These are phyloP conservation scores for Lachancea thermotolerans DNA, from an alignment of 805 yeast genomes.

Conservation along the genomic window DNA sequence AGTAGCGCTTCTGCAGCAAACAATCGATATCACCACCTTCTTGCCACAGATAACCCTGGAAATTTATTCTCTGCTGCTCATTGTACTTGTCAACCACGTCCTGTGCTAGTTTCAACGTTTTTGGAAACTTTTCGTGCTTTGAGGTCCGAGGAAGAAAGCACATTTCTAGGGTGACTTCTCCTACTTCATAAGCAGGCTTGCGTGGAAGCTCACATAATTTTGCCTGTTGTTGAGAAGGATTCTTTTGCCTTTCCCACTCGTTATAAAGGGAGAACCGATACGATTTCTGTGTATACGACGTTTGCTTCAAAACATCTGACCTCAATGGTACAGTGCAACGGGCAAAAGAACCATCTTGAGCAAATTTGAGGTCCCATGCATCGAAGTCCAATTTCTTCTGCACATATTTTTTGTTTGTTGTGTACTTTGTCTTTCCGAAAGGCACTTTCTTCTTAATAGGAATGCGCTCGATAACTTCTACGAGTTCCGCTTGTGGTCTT, in stretches of 20 bases:
- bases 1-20: conserved; percentile 63
- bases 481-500: conserved; percentile 39
- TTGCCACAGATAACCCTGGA: conserved; percentile 74
- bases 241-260: conserved; percentile 57
- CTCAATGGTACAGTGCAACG: conserved; percentile 52
- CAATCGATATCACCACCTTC: conserved; percentile 84
- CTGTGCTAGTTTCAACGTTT: conserved; percentile 53
- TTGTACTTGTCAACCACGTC: conserved; percentile 36
- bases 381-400: conserved; percentile 45
- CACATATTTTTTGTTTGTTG: conserved; percentile 39
- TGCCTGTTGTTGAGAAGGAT: neutral
- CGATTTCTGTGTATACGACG: conserved; percentile 10
- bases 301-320: conserved; percentile 13
- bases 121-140: conserved; percentile 57
- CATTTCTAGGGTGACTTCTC: conserved; percentile 62
- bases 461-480: conserved; percentile 55
- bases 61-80: conserved; percentile 30
- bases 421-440: conserved; percentile 32
- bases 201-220: conserved; percentile 17
- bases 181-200: conserved; percentile 52
- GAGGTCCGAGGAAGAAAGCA: conserved; percentile 60
- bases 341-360: conserved; percentile 86
- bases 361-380: conserved; percentile 57
- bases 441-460: conserved; percentile 34
- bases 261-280: conserved; percentile 36